Evolutionary conservation across 2,329 filamentous ascomycete species (phyloP), one percentile per base, ranked within the genome.

Genomic region (Penicillium sp.): DNA sequence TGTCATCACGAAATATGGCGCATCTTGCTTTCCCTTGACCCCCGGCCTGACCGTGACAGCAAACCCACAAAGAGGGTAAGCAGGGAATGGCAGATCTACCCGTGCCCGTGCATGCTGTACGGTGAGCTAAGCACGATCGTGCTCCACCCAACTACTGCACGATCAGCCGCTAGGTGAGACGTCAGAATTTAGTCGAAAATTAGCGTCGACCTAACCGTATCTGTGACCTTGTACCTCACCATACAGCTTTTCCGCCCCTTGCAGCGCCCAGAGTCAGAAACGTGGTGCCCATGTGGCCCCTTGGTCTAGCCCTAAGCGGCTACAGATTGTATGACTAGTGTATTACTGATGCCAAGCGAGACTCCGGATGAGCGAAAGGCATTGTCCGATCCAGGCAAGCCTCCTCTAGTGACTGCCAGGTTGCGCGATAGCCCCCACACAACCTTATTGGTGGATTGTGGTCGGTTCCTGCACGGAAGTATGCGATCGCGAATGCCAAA

Each of bases 91-190:
- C 34, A 37, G 34, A 37, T 37, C 34, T 37, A 37, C 34, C 34
- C 16, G 16, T 37, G 34, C 34, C 25, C 29, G n/a, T 27, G 16
- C 32, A 27, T 48, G 31, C 46, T 48, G 46, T 34, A 48, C 21
- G 46, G 46, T 48, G 31, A 48, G 46, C 31, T 48, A 35, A 48
- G 46, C 46, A 48, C 34, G 46, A 39, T 37, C 46, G 21, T 37
- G 27, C 34, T 18, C 31, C 32, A 38, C 34, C 46, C 15, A 25
- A 25, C 46, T 48, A 48, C 35, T 48, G 46, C 46, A 48, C 46
- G 46, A 48, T 48, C 34, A 48, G 32, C 46, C 46, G 46, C 32
- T 27, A 38, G 29, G 41, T 25, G 41, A 44, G 41, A 44, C 25
- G 13, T 44, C 23, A 25, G 41, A 44, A 44, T 27, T 31, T 44